Base-by-base conservation (phyloP, 306 rosid genomes). In the Purshia tridentata region DNA sequence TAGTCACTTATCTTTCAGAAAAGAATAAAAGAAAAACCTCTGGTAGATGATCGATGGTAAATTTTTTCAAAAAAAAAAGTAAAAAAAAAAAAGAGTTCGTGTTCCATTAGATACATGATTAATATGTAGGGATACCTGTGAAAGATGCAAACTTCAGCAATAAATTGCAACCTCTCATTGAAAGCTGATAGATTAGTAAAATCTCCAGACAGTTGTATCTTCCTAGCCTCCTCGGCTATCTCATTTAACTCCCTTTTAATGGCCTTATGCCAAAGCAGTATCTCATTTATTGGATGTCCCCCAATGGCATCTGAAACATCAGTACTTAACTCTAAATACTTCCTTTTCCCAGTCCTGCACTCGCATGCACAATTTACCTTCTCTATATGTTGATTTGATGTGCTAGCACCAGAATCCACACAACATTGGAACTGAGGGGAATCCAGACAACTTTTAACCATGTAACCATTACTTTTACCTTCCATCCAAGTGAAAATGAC, bases 191-290 rank as follows among this genome's bases (percentile, higher is more conserved):
- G 81, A 84, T 91, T 81, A 45, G 90, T 84, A 75, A 91, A 95
- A 77, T 92, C 84, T 72, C 96, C 99, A 76, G 90, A 87, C 62
- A 69, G 68, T 55, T 81, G 83, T 70, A 73, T 80, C 79, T 82
- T 76, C 73, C 84, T 82, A 19, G 91, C 88, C 65, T 84, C 87
- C 62, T 65, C 55, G 7, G 91, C 91, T 90, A 96, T 88, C 86
- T 95, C 98, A 74, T 86, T 82, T 67, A 95, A 87, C 80, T 95
- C 99, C 78, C 78, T 83, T 77, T 88, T 88, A 60, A 95, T 90
- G 61, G 99, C 99, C 84, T 90, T 90, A 86, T 95, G 99, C 99
- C 99, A 95, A 62, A 90, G 89, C 84, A 92, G 84, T 81, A 90
- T 95, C 80, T 92, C 98, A 84, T 95, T 87, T 58, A 95, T 95